Percentiles rank a stretch among this genome's conserved stretches.
Conservation (phyloP, 306 rosid species). For the Purshia tridentata region DNA sequence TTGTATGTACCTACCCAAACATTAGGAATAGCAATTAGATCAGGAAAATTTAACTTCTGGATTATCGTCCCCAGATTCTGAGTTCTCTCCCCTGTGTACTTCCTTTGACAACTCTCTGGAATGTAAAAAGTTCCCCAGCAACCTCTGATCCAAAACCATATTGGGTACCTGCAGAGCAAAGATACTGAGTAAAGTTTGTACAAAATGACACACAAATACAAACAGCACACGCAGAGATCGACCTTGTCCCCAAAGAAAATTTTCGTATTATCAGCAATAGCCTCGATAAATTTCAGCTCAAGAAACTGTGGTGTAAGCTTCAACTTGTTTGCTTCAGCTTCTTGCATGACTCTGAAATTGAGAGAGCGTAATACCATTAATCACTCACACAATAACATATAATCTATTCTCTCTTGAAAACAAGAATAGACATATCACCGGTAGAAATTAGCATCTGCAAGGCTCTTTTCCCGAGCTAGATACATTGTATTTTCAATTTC, state of each 20-base stretch:
- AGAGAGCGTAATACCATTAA: conserved; percentile 10
- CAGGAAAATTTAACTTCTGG: conserved; percentile 2
- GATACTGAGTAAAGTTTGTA: conserved; percentile 20
- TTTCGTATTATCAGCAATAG: conserved; percentile 79
- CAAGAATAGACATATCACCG: conserved; percentile 42
- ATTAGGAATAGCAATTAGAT: neutral
- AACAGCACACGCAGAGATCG: neutral
- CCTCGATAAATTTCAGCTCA: conserved; percentile 76
- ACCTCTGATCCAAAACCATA: conserved; percentile 80
- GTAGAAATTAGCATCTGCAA: conserved; percentile 81
- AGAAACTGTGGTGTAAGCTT: conserved; percentile 92
- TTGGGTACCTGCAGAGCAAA: conserved; percentile 66
- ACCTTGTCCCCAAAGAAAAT: conserved; percentile 99
- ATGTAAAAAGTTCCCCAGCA: conserved; percentile 73
- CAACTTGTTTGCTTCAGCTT: conserved; percentile 92
- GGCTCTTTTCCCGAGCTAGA: conserved; percentile 70
- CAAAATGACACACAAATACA: neutral
- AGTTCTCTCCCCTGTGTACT: conserved; percentile 5
- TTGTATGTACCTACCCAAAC: conserved; percentile 1
- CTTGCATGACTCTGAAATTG: conserved; percentile 55
- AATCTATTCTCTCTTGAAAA: neutral
- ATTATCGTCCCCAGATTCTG: conserved; percentile 15
- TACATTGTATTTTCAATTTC: conserved; percentile 84
- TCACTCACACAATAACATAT: neutral
- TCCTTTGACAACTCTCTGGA: conserved; percentile 32